These are phyloP conservation scores for Phragmites australis DNA, from an alignment of 176 grass and related monocot genomes.

Conservation along the genomic window DNA sequence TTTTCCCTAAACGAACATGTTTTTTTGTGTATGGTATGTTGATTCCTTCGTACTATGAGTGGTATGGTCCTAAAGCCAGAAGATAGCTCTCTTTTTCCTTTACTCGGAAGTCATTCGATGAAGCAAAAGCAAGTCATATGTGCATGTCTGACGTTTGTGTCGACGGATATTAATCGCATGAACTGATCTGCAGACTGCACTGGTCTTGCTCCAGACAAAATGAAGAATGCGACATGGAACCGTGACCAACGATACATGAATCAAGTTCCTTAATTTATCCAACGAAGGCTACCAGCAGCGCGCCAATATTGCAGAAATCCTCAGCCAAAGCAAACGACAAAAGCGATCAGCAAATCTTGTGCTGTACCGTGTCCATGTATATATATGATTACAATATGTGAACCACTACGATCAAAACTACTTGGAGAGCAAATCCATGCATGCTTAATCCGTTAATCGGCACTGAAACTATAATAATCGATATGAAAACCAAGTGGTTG, in stretches of 20 bases:
- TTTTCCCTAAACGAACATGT: background rate
- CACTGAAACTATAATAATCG: background rate
- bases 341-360: slow-evolving; percentile 11
- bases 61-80: slow-evolving; percentile 11
- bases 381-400: slow-evolving; percentile 2
- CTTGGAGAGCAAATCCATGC: background rate
- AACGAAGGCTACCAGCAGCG: background rate
- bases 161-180: too few species aligned
- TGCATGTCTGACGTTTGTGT: too few species aligned
- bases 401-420: background rate
- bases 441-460: background rate
- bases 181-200: too few species aligned
- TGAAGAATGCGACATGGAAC: background rate
- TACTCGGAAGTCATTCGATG: background rate
- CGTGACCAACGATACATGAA: background rate
- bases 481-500: background rate
- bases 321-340: background rate
- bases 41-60: background rate
- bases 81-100: background rate
- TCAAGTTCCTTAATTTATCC: background rate
- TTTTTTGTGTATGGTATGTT: slow-evolving; percentile 24
- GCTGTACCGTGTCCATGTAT: background rate
- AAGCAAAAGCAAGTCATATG: background rate
- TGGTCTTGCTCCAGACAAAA: background rate
- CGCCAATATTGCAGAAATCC: background rate